These are phyloP conservation scores for Sistotremastrum suecicum DNA, from an alignment of 768 basidiomycete species.

Conservation along the genomic window DNA sequence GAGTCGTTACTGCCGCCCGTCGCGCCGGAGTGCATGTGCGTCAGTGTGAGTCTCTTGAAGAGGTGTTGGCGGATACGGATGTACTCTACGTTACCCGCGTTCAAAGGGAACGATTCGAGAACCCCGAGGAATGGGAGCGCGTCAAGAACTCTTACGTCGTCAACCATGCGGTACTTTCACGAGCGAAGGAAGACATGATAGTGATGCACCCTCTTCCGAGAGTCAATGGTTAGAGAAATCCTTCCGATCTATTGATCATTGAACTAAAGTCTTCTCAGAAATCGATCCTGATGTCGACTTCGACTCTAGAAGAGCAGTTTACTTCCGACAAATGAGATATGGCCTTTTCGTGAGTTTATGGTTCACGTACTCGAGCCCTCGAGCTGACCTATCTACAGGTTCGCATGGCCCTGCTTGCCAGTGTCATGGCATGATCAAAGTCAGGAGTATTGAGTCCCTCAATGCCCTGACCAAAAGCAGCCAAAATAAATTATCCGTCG, in stretches of 20 bases:
- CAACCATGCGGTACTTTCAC: constrained; percentile 84
- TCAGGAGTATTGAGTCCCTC: not conserved
- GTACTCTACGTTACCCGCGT: constrained; percentile 94
- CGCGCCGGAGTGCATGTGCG: constrained; percentile 69
- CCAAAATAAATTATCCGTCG: no score
- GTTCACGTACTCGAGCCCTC: no score
- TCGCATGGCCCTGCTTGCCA: constrained; percentile 68
- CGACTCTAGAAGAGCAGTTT: constrained; percentile 83
- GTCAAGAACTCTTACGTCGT: constrained; percentile 90
- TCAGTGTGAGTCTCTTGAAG: constrained; percentile 80
- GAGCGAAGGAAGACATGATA: constrained; percentile 94
- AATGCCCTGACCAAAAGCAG: no score
- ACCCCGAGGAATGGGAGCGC: constrained; percentile 69
- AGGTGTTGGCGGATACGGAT: constrained; percentile 84
- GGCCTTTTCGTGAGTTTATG: constrained; percentile 78
- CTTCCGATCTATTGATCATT: not conserved
- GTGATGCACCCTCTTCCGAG: constrained; percentile 99
- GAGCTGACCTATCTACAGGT: constrained; percentile 26
- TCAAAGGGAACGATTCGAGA: constrained; percentile 87
- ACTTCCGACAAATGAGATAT: constrained; percentile 98
- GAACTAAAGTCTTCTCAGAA: constrained; percentile 38
- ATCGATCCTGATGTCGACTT: constrained; percentile 98
- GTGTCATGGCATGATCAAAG: constrained; percentile 31
- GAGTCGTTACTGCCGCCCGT: constrained; percentile 68
- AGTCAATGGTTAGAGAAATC: constrained; percentile 51